Conservation (phyloP, 2,329 filamentous ascomycete species). For the Pestalotiopsis sp. region DNA sequence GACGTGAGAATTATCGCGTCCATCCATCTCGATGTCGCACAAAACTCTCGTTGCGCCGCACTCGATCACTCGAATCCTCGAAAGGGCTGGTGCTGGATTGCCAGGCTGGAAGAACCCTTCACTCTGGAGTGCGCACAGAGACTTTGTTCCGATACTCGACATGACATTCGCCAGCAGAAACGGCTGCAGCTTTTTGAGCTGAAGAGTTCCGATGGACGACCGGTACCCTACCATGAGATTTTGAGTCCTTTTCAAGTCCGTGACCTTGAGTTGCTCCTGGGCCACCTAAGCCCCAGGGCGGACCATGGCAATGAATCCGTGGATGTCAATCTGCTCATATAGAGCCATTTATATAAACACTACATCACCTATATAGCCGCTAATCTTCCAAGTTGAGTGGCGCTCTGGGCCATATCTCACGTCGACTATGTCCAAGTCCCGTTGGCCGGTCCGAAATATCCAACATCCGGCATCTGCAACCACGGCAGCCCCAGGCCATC, state of each 20-base stretch:
- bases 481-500: constrained; percentile 32
- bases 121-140: not conserved
- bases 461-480: constrained; percentile 30
- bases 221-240: too few relatives aligned
- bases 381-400: too few relatives aligned
- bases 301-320: too few relatives aligned
- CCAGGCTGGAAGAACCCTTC: not conserved
- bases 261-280: too few relatives aligned
- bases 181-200: too few relatives aligned
- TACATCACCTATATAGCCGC: too few relatives aligned
- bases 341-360: too few relatives aligned
- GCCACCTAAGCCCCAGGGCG: too few relatives aligned
- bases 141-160: not conserved
- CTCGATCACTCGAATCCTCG: not conserved
- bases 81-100: not conserved
- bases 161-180: too few relatives aligned
- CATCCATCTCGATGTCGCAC: not conserved
- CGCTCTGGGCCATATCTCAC: not conserved
- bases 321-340: too few relatives aligned
- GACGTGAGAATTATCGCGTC: not conserved
- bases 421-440: constrained; percentile 30
- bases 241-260: too few relatives aligned
- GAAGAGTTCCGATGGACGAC: too few relatives aligned
- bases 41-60: not conserved
- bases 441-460: constrained; percentile 33